Base-by-base conservation (phyloP, 2,329 filamentous ascomycete genomes). In the Neonectria neomacrospora region DNA sequence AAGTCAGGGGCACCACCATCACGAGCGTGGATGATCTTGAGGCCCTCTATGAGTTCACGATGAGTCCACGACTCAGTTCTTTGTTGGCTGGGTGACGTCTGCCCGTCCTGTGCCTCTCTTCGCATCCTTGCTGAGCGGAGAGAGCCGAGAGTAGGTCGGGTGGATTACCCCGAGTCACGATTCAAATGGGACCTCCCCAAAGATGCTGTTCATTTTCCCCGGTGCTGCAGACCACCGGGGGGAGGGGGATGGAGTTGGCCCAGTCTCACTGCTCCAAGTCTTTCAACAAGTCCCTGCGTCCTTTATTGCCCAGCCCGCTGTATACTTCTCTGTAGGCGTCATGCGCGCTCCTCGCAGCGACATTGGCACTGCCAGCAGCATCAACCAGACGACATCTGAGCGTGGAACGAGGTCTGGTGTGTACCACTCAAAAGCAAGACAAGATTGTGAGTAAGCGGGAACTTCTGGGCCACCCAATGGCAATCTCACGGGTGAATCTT, bases 1-100 rank as follows among this genome's bases (percentile, higher is more conserved):
- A 73, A 73, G 71, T 71, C 68, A 73, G 71, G 71, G 71, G 70
- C 53, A 71, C 67, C 69, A 67, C 70, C 71, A 59, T 65, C 52
- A 66, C 52, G 61, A 67, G 42, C 18, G 2, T 39, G 42, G 22
- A 51, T 39, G 39, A 14, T 44, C 54, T 32, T 54, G 50, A 58
- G 26, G 57, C 41, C 53, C 20, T 51, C 57, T 16, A 16, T 37
- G 34, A 37, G 34, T 37, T 37, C 60, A 54, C 47, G 44, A 60
- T 54, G 45, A 67, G 42, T 48, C 48, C 44, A 58, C 58, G 45
- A 65, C 45, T 45, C 48, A 58, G 53, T 55, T 44, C 54, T 55
- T 51, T 58, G 58, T 58, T 60, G 28, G 14, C 52, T 51, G 23
- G 54, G 61, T 58, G 57, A 59, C 48, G 54, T 54, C 52, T 14